Evolutionary conservation across 1,284 basidiomycete species (phyloP).

Genomic region (Sporisorium iseilematis-ciliati): DNA sequence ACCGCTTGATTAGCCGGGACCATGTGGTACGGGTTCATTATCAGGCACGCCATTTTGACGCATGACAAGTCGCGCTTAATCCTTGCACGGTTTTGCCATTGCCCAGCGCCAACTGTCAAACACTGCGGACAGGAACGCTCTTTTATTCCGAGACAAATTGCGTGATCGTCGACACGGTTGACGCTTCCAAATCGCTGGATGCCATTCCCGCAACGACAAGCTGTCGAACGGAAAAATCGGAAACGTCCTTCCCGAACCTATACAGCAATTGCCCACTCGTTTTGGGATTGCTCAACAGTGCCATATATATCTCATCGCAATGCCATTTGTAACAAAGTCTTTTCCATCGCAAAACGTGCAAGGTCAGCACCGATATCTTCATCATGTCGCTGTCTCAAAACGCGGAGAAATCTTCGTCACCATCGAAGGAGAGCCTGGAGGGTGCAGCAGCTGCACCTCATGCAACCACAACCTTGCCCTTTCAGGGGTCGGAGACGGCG

Average conservation of each 20-base stretch:
- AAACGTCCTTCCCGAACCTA: too few species aligned
- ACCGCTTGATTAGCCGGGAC: background rate
- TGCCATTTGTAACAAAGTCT: too few species aligned
- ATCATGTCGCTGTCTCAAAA: too few species aligned
- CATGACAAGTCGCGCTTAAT: background rate
- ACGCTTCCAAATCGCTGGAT: background rate
- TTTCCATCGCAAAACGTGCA: too few species aligned
- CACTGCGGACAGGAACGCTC: background rate
- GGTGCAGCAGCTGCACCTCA: background rate
- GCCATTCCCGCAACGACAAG: too few species aligned
- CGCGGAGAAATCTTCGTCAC: too few species aligned
- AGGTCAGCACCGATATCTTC: too few species aligned
- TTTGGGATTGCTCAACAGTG: too few species aligned
- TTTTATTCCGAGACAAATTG: background rate
- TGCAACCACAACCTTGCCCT: background rate
- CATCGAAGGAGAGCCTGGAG: background rate
- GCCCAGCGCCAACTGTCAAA: background rate
- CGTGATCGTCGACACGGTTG: background rate
- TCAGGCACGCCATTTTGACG: slow-evolving; percentile 1
- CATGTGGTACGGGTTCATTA: background rate
- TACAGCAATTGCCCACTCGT: background rate
- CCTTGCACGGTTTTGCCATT: background rate
- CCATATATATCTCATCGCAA: too few species aligned
- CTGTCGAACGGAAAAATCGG: too few species aligned
- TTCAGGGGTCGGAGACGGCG: background rate